Evolutionary conservation across 306 rosid genomes (phyloP), one percentile per base, ranked within the genome.

Genomic region (Rosa rugosa): DNA sequence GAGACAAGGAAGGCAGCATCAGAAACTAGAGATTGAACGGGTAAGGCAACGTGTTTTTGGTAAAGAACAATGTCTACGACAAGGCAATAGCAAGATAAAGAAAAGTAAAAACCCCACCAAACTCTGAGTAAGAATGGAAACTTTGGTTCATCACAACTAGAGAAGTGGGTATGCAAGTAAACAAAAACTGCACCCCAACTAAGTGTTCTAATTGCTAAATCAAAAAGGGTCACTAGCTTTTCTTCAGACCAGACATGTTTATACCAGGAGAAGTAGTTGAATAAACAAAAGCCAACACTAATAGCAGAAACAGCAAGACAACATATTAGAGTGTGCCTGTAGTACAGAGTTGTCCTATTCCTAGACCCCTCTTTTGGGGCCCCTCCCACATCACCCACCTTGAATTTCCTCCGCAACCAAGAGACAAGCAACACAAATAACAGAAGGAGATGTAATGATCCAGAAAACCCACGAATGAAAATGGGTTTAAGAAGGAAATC

Each of bases 21-120:
- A 59, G 85, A 90, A 77, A 85, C 85, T 6, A 86, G 65, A 77
- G 83, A 77, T 54, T 72, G 80, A 72, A 88, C 22, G 18, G 90
- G 80, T 41, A 87, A 79, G 42, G 65, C 67, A 68, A 62, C 44
- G 16, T 75, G 81, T 41, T 89, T 79, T 73, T 63, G 14, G 72
- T 73, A 71, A 53, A 44, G 80, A 71, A 89, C 77, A 17, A 87
- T 56, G 77, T 90, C 88, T 36, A 85, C 36, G 17, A 82, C 82
- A 66, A 89, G 82, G 73, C 81, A 87, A 83, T 73, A 89, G 67
- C 76, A 87, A 64, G 86, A 89, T 54, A 90, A 63, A 74, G 80
- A 80, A 46, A 82, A 79, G 79, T 72, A 90, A 41, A 75, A 83
- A 87, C 91, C 78, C 89, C 83, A 85, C 86, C 90, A 92, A 79